Conservation (phyloP, 495 filamentous ascomycete species). For the Collariella sp. region DNA sequence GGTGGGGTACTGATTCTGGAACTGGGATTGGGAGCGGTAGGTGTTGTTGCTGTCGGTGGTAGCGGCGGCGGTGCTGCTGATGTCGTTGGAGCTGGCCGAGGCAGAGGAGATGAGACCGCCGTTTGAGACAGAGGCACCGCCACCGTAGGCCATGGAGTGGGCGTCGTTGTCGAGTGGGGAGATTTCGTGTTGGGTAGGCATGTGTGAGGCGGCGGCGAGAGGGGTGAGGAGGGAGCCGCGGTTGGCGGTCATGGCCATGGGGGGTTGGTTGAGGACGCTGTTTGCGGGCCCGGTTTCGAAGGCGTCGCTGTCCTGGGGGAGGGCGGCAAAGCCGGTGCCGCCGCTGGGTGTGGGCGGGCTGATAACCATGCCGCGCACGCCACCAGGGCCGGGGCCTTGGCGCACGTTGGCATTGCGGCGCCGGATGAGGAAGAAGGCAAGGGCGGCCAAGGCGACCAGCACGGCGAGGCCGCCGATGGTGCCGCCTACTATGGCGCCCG, state of each 20-base stretch:
- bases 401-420: conserved; percentile 30
- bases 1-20: conserved; percentile 14
- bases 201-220: conserved; percentile 1
- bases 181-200: conserved; percentile 19
- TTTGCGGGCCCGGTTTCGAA: conserved; percentile 21
- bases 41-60: conserved; percentile 14
- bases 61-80: neutral
- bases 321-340: conserved; percentile 19
- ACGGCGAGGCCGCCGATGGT: conserved; percentile 19
- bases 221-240: conserved; percentile 6
- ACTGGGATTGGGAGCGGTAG: conserved; percentile 17
- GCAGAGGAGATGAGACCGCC: conserved; percentile 14
- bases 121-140: neutral
- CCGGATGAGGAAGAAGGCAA: conserved; percentile 21
- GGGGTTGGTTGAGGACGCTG: neutral
- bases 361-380: conserved; percentile 26
- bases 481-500: conserved; percentile 40
- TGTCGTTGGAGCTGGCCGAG: conserved; percentile 11
- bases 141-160: neutral
- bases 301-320: conserved; percentile 21
- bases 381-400: conserved; percentile 24
- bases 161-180: conserved; percentile 9
- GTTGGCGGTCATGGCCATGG: neutral
- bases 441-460: neutral
- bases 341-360: conserved; percentile 19